Conservation (phyloP, 164 flowering plant species). For the Kalanchoe fedtschenkoi region DNA sequence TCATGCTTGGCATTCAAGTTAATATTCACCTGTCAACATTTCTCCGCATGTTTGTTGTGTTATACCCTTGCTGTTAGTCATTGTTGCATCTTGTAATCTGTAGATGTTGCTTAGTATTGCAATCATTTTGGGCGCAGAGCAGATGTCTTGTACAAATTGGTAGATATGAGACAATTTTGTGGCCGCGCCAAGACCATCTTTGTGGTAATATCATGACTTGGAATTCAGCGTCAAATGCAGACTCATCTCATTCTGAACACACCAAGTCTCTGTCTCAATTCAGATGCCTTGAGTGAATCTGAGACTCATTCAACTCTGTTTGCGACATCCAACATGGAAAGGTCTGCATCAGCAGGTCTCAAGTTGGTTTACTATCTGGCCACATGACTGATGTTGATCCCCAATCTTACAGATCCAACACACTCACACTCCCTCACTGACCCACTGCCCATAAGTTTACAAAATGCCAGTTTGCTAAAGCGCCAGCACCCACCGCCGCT, state of each 20-base stretch:
- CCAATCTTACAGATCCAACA: not conserved
- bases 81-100: not conserved
- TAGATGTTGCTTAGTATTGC: not conserved
- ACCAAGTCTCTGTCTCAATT: not conserved
- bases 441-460: slow-evolving; percentile 3
- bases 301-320: not conserved
- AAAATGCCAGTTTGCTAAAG: not conserved
- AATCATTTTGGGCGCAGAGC: not conserved
- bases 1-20: not conserved
- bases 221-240: not conserved
- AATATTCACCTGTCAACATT: too few relatives aligned
- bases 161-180: too few relatives aligned
- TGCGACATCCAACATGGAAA: not conserved
- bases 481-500: not conserved
- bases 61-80: too few relatives aligned
- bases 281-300: not conserved
- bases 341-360: not conserved
- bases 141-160: not conserved
- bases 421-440: too few relatives aligned
- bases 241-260: not conserved
- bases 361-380: not conserved
- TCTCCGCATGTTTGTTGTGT: too few relatives aligned
- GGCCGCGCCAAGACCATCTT: too few relatives aligned
- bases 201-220: too few relatives aligned
- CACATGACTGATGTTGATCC: not conserved